A percentile compares a stretch with the other conserved stretches of the same genome.
These are phyloP conservation scores for Diaporthe humulicola DNA, from an alignment of 2,329 filamentous ascomycete species.

Conservation along the genomic window DNA sequence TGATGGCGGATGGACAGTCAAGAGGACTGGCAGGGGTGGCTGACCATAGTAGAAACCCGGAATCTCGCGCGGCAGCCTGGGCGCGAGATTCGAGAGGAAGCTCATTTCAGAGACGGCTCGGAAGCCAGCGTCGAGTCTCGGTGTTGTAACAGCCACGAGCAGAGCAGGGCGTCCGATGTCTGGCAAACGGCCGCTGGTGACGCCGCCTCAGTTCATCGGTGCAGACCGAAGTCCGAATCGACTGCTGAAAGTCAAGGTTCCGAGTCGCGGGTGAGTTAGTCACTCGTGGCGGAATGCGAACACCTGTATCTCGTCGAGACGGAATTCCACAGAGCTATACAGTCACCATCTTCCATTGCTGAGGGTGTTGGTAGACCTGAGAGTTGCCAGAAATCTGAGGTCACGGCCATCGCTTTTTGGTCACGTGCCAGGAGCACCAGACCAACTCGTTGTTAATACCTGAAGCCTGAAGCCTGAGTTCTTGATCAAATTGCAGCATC, in stretches of 20 bases:
- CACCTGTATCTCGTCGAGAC: not conserved
- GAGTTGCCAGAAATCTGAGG: not conserved
- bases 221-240: not conserved
- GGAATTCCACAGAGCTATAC: not conserved
- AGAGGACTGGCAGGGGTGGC: not conserved
- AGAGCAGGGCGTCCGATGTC: not conserved
- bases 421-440: constrained; percentile 11
- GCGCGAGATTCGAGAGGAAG: not conserved
- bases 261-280: not conserved
- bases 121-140: not conserved
- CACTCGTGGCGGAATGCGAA: not conserved
- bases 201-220: not conserved
- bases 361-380: not conserved
- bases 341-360: not conserved
- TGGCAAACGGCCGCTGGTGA: not conserved
- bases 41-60: constrained; percentile 41
- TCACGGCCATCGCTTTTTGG: not conserved
- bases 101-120: not conserved
- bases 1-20: not conserved
- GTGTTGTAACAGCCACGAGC: not conserved
- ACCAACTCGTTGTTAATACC: not conserved
- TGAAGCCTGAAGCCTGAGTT: not conserved
- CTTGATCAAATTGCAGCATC: not conserved
- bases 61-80: constrained; percentile 31
- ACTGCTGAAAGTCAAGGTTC: not conserved